Evolutionary conservation across 2,329 filamentous ascomycete genomes (phyloP), one percentile per base, ranked within the genome.

Genomic region (Laburnicola sp.): DNA sequence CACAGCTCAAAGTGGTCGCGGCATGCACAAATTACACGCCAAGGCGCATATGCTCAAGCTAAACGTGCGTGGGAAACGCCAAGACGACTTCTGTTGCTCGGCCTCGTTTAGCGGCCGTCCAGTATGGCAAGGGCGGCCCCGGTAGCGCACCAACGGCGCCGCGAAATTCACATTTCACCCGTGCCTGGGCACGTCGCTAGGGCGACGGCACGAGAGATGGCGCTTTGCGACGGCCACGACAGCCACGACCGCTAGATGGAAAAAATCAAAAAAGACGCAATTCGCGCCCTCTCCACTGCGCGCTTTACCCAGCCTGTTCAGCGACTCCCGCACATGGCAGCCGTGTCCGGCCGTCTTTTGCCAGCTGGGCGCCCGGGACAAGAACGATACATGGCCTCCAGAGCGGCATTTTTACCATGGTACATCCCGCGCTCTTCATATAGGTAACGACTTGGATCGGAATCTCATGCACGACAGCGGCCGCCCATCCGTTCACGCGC

Each of bases 371-470:
- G 27, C 45, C 51, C 54, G 54, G 45, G 46, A 51, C 54, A 28
- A 53, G 47, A 34, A 10, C 31, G 11, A 40, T 50, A 48, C 50
- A 56, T 54, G 30, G 42, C 8, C n/a, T 37, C 52, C 47, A 59
- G 55, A 54, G 56, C 58, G 55, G 53, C 42, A 51, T 53, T 56
- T 48, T 53, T n/a, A n/a, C n/a, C n/a, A n/a, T n/a, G n/a, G n/a
- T n/a, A n/a, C n/a, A n/a, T n/a, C n/a, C n/a, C n/a, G n/a, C n/a
- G n/a, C n/a, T n/a, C n/a, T n/a, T n/a, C n/a, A 23, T 16, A 36
- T 22, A 9, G 3, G 23, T 26, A 31, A 32, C 6, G 32, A 21
- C 26, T 37, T 48, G 30, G 44, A 48, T 53, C 49, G 52, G 48
- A 50, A 45, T 50, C 50, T 57, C 56, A 59, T 59, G 55, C 49